Percentiles rank a stretch among this genome's conserved stretches.
Conservation (phyloP, 108 stramenopile genomes). For the Cylindrotheca fusiformis region DNA sequence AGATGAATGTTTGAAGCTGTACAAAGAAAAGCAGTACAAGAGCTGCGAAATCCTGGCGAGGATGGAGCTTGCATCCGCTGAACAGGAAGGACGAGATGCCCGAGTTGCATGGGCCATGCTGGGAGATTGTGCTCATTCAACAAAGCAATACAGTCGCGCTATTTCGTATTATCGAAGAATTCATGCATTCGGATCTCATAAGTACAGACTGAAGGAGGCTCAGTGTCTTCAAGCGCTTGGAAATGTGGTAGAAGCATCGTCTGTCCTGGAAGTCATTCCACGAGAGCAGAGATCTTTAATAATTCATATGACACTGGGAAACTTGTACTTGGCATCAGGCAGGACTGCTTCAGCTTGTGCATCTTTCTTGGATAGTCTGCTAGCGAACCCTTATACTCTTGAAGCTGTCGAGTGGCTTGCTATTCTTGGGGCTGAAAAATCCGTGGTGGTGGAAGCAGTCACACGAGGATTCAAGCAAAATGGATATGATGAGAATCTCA, state of each 20-base stretch:
- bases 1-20: slow-evolving; percentile 46
- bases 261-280: slow-evolving; percentile 67
- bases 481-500: background rate
- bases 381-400: slow-evolving; percentile 60
- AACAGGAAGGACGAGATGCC: slow-evolving; percentile 40
- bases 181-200: slow-evolving; percentile 32
- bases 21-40: slow-evolving; percentile 57
- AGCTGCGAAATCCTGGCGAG: slow-evolving; percentile 71
- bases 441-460: slow-evolving; percentile 38
- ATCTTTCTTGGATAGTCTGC: slow-evolving; percentile 55
- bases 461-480: slow-evolving; percentile 26
- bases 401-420: slow-evolving; percentile 66
- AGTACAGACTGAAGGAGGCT: slow-evolving; percentile 75
- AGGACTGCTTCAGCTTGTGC: slow-evolving; percentile 45
- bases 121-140: slow-evolving; percentile 63
- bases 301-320: slow-evolving; percentile 68
- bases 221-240: slow-evolving; percentile 63
- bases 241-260: slow-evolving; percentile 62
- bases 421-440: slow-evolving; percentile 41
- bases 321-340: slow-evolving; percentile 53
- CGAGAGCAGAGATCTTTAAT: slow-evolving; percentile 39
- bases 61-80: slow-evolving; percentile 52
- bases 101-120: slow-evolving; percentile 39
- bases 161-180: slow-evolving; percentile 63
- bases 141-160: slow-evolving; percentile 53